Evolutionary conservation across 2,329 filamentous ascomycete species (phyloP).

Genomic region (Pezicula carpinea): DNA sequence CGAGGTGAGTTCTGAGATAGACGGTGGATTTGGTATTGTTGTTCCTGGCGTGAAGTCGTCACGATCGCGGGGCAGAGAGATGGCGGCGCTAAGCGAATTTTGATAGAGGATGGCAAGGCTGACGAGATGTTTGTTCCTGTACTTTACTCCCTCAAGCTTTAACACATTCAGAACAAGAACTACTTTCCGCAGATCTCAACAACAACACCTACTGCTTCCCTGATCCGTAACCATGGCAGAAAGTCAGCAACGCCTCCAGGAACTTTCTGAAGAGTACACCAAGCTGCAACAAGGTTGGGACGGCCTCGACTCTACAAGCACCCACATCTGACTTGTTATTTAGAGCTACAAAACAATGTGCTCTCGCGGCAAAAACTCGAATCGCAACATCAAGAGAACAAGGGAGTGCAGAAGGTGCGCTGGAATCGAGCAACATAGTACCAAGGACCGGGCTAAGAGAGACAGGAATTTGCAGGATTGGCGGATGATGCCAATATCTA

Average conservation of each 20-base stretch:
- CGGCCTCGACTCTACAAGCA: neutral
- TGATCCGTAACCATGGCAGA: slow-evolving; percentile 53
- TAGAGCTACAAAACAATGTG: slow-evolving; percentile 76
- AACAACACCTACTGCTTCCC: neutral
- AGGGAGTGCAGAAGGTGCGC: slow-evolving; percentile 72
- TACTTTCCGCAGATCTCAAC: slow-evolving; percentile 2
- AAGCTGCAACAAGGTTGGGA: slow-evolving; percentile 72
- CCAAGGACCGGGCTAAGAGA: slow-evolving; percentile 11
- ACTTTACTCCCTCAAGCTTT: neutral
- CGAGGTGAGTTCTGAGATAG: no score
- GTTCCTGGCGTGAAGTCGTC: no score
- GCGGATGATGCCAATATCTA: slow-evolving; percentile 85
- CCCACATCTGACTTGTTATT: neutral
- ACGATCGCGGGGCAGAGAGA: no score
- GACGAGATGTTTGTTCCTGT: no score
- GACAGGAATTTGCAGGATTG: slow-evolving; percentile 75
- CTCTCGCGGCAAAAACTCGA: slow-evolving; percentile 85
- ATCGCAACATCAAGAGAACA: slow-evolving; percentile 90
- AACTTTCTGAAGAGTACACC: slow-evolving; percentile 81
- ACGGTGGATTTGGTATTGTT: no score
- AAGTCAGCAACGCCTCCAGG: slow-evolving; percentile 72
- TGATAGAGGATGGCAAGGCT: no score
- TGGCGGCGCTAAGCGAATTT: no score
- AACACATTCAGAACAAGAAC: neutral
- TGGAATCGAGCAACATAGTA: neutral